phyloP scores from a whole-genome alignment of 805 yeast genomes.

The Lachancea kluyveri region DNA sequence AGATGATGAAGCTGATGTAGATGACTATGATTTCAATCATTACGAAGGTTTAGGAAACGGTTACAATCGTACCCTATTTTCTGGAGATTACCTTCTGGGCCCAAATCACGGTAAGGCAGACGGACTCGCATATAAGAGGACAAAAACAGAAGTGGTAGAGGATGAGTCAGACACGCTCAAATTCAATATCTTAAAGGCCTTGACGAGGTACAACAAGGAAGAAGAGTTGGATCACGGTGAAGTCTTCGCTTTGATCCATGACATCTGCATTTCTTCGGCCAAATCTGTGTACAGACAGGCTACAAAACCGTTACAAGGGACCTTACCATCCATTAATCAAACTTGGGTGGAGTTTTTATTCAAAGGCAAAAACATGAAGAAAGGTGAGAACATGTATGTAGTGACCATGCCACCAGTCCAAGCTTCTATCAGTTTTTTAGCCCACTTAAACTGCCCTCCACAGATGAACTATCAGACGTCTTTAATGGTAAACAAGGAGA shows the following conservation, averaged over 20 bases:
- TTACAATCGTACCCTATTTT: constrained; percentile 23
- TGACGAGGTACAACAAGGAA: constrained; percentile 19
- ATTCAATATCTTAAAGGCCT: constrained; percentile 24
- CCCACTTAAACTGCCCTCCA: constrained; percentile 11
- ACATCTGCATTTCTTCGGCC: constrained; percentile 23
- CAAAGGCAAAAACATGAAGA: constrained; percentile 19
- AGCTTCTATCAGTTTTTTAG: constrained; percentile 21
- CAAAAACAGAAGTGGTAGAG: constrained; percentile 7
- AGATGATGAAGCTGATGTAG: constrained; percentile 21
- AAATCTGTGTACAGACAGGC: constrained; percentile 24
- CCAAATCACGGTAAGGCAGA: constrained; percentile 12
- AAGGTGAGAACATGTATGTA: constrained; percentile 25
- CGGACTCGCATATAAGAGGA: constrained; percentile 3
- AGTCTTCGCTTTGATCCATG: constrained; percentile 19
- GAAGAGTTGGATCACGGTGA: not conserved
- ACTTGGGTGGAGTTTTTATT: constrained; percentile 28
- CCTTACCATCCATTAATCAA: constrained; percentile 26
- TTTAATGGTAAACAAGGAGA: constrained; percentile 22
- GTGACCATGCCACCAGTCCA: constrained; percentile 27
- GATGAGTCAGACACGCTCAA: constrained; percentile 21
- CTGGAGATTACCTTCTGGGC: constrained; percentile 27
- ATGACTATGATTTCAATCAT: constrained; percentile 25
- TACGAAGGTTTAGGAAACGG: constrained; percentile 31
- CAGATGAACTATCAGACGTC: constrained; percentile 5
- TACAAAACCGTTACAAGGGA: constrained; percentile 23